Evolutionary conservation across 2,329 filamentous ascomycete species (phyloP).

Genomic region (Trichoderma cornu-damae): DNA sequence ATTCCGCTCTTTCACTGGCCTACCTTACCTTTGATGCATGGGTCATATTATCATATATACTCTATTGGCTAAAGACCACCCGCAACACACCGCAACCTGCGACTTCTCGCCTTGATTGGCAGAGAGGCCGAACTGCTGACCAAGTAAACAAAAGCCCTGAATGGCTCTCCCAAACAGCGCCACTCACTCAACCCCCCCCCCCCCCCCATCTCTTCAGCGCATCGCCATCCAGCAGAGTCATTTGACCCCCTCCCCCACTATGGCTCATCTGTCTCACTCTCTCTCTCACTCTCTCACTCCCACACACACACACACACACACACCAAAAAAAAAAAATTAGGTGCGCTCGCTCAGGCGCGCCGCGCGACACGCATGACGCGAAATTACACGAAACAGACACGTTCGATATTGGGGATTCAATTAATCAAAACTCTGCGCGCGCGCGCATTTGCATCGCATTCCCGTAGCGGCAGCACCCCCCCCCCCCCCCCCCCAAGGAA

Average conservation of each 20-base stretch:
- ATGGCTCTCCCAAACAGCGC: background rate
- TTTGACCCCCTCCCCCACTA: conserved; percentile 13
- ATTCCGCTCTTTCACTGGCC: background rate
- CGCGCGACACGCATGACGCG: conserved; percentile 34
- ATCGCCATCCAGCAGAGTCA: background rate
- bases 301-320: too few relatives aligned
- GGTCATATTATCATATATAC: too few relatives aligned
- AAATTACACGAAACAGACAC: conserved; percentile 44
- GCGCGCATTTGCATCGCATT: conserved; percentile 18
- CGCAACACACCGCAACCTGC: background rate
- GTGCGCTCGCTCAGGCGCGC: conserved; percentile 12
- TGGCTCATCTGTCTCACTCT: too few relatives aligned
- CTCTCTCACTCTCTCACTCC: too few relatives aligned
- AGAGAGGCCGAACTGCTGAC: background rate
- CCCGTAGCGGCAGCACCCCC: background rate
- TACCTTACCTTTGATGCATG: too few relatives aligned
- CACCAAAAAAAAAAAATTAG: background rate
- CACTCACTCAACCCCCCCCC: too few relatives aligned
- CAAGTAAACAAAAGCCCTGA: conserved; percentile 6
- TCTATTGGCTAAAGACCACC: background rate
- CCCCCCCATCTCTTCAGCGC: too few relatives aligned
- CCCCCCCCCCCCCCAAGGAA: too few relatives aligned
- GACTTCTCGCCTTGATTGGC: conserved; percentile 1
- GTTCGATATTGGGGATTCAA: conserved; percentile 27
- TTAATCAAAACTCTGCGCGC: conserved; percentile 30